Conservation (phyloP, 371 early-diverging fungal species). For the Rhizopus sp. region DNA sequence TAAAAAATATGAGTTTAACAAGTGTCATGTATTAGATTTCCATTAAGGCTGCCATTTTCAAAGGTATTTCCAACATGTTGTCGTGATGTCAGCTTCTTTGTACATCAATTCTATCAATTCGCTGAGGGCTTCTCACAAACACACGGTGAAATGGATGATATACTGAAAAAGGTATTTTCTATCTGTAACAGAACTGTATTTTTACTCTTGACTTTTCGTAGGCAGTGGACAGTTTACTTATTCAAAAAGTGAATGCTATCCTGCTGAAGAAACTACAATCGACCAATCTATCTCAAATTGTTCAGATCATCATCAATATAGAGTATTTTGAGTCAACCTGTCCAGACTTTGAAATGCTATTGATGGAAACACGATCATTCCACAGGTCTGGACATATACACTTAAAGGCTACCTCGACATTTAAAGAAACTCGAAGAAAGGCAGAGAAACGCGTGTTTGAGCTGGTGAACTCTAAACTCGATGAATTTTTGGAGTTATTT, state of each 20-base stretch:
- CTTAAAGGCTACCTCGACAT: conserved; percentile 72
- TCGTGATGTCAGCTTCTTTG: conserved; percentile 70
- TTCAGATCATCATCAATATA: conserved; percentile 83
- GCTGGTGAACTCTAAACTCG: conserved; percentile 79
- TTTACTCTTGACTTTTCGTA: conserved; percentile 21
- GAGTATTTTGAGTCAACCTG: conserved; percentile 81
- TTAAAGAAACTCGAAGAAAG: conserved; percentile 67
- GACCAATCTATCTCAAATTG: conserved; percentile 72
- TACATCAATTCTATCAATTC: conserved; percentile 83
- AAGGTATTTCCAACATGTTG: conserved; percentile 79
- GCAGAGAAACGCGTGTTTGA: conserved; percentile 85
- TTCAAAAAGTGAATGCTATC: conserved; percentile 74
- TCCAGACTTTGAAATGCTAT: conserved; percentile 74
- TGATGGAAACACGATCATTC: conserved; percentile 69
- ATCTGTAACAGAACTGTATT: not conserved
- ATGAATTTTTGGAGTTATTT: conserved; percentile 76
- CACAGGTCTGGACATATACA: conserved; percentile 61
- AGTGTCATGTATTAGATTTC: conserved; percentile 57
- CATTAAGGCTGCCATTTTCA: conserved; percentile 81
- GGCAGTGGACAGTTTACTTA: conserved; percentile 79
- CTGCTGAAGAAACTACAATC: conserved; percentile 67
- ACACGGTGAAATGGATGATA: conserved; percentile 86
- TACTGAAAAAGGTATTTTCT: conserved; percentile 69
- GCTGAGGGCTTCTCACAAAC: conserved; percentile 84
- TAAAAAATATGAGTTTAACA: not conserved